Percentiles rank a stretch among this genome's conserved stretches.
phyloP scores from a whole-genome alignment of 2,329 filamentous ascomycete species.

The Microdochium paspali region DNA sequence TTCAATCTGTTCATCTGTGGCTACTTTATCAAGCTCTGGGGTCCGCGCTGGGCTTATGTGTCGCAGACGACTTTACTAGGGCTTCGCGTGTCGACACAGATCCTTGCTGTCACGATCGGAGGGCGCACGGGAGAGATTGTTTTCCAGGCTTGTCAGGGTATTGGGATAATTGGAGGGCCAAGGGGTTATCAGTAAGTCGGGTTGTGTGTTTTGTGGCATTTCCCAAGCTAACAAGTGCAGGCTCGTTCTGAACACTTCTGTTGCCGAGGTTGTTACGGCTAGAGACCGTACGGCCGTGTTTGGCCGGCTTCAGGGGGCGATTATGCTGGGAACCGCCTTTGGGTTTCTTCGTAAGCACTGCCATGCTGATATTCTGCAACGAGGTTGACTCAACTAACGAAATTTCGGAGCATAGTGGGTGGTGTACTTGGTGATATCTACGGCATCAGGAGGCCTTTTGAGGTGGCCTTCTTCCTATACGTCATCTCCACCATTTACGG shows the following conservation, averaged over 20 bases:
- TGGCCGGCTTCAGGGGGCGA: conserved; percentile 52
- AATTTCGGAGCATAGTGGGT: conserved; percentile 31
- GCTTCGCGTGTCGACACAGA: conserved; percentile 52
- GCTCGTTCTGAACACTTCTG: conserved; percentile 58
- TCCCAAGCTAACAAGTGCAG: conserved; percentile 2
- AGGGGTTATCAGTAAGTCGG: conserved; percentile 48
- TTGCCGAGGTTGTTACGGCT: conserved; percentile 54
- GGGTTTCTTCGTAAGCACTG: conserved; percentile 45
- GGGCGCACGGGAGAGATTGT: conserved; percentile 56
- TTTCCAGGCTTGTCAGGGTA: conserved; percentile 57
- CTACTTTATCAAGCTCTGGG: conserved; percentile 57
- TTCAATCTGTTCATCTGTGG: conserved; percentile 59
- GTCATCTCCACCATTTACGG: conserved; percentile 32
- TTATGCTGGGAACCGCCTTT: conserved; percentile 57
- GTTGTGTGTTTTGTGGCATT: not conserved
- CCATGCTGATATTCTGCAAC: not conserved
- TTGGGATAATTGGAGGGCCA: conserved; percentile 60
- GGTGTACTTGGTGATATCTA: conserved; percentile 55
- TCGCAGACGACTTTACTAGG: conserved; percentile 57
- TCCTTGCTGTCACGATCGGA: conserved; percentile 53
- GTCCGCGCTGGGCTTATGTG: conserved; percentile 52
- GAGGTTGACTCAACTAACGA: not conserved
- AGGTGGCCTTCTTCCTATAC: conserved; percentile 51
- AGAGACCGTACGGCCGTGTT: conserved; percentile 53
- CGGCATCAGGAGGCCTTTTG: conserved; percentile 55